Conservation (phyloP, 2,329 filamentous ascomycete species). For the Beauveria brongniartii region DNA sequence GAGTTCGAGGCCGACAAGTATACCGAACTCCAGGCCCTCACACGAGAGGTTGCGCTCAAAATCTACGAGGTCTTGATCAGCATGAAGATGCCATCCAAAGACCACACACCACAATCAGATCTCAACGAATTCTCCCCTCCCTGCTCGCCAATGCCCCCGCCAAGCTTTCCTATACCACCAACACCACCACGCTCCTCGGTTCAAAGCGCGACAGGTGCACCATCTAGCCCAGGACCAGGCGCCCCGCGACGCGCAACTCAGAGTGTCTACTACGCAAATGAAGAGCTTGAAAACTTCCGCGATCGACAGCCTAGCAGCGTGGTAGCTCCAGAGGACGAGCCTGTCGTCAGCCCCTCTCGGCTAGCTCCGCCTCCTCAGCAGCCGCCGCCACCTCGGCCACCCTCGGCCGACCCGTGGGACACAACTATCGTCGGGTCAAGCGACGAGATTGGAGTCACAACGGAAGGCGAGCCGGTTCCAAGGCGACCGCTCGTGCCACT, state of each 20-base stretch:
- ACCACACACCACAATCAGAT: slow-evolving; percentile 18
- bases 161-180: slow-evolving; percentile 8
- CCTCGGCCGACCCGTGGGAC: slow-evolving; percentile 37
- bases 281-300: slow-evolving; percentile 6
- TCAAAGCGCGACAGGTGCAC: neutral
- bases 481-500: slow-evolving; percentile 13
- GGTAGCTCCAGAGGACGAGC: neutral
- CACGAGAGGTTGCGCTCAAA: slow-evolving; percentile 39
- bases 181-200: slow-evolving; percentile 6
- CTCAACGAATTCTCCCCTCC: slow-evolving; percentile 15
- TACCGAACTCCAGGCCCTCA: slow-evolving; percentile 37
- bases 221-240: neutral
- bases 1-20: slow-evolving; percentile 45
- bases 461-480: slow-evolving; percentile 2
- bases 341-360: slow-evolving; percentile 1
- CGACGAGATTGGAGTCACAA: slow-evolving; percentile 4
- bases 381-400: slow-evolving; percentile 21
- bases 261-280: slow-evolving; percentile 4
- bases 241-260: neutral
- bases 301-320: slow-evolving; percentile 8
- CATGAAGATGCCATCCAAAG: slow-evolving; percentile 33
- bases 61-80: slow-evolving; percentile 44
- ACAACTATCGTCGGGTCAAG: slow-evolving; percentile 18
- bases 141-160: slow-evolving; percentile 7
- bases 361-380: slow-evolving; percentile 4